Percentiles rank a stretch among this genome's conserved stretches.
Evolutionary conservation across 257 asterid species (phyloP).

Genomic region (Handroanthus guayacan): DNA sequence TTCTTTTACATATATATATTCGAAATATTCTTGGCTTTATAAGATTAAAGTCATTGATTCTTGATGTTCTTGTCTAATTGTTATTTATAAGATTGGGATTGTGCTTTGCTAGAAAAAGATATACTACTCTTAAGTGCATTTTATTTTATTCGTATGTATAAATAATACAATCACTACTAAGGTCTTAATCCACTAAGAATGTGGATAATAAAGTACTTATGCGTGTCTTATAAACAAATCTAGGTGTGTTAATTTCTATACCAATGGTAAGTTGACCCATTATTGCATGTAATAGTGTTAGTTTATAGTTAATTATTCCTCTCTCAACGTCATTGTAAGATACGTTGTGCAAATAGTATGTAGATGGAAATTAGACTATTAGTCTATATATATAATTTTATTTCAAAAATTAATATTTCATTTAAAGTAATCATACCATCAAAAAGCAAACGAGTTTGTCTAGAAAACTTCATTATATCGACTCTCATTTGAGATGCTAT

Average conservation of each 20-base stretch:
- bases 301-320: neutral
- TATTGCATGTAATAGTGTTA: neutral
- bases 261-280: conserved; percentile 19
- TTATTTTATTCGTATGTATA: conserved; percentile 37
- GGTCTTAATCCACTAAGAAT: conserved; percentile 49
- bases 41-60: conserved; percentile 9
- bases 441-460: too few species aligned
- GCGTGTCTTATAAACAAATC: conserved; percentile 14
- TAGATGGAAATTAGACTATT: neutral
- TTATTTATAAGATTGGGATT: conserved; percentile 25
- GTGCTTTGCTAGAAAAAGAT: conserved; percentile 35
- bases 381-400: too few species aligned
- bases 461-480: too few species aligned
- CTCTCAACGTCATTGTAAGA: conserved; percentile 17
- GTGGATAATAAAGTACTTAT: conserved; percentile 39
- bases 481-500: too few species aligned
- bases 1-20: neutral
- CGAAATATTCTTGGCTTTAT: conserved; percentile 33
- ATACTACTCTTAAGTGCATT: conserved; percentile 39
- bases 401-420: too few species aligned
- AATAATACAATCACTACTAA: neutral
- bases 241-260: neutral
- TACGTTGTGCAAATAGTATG: neutral
- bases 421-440: too few species aligned
- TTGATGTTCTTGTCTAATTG: conserved; percentile 30